Evolutionary conservation across 768 basidiomycete genomes (phyloP), one percentile per base, ranked within the genome.

Genomic region (Neoboletus brunneissimus): DNA sequence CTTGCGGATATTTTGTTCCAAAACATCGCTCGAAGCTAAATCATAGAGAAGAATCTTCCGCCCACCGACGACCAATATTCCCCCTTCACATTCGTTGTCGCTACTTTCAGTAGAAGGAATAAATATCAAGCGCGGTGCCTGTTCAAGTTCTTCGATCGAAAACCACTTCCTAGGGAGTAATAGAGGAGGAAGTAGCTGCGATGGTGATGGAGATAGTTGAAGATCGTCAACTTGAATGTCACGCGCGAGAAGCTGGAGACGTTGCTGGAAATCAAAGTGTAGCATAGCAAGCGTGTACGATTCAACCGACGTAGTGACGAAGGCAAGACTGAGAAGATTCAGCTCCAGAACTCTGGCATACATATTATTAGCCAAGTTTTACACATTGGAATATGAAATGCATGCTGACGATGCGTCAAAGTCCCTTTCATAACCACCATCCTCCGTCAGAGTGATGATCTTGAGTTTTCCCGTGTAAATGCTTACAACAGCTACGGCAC

Each of bases 381-480:
- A 31, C 47, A 47, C 35, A 47, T 53, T 22, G 44, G 47, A 54
- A n/a, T 47, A 37, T 13, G 25, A 50, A 48, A 52, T 11, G 27
- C 2, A 48, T 51, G 78, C 86, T 60, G 64, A 90, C 89, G 80
- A 78, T 54, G 79, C 76, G 64, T 90, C 88, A 54, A 82, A 85
- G 42, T 88, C 82, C 15, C 71, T 66, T n/a, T 75, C 73, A 37
- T 81, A 79, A 42, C 74, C 72, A 18, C 87, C 87, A 16, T 79
- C 77, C 50, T 82, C 75, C 15, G 64, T 60, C 22, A 93, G 68
- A 13, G 67, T 67, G 20, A 93, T 70, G 20, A 89, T 74, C 64
- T 83, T 89, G 43, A 94, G 77, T 63, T 83, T 89, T 40, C 88
- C 87, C 0, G 76, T 74, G 64, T 90, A 91, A 58, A 84, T 82